Percentiles rank a stretch among this genome's conserved stretches.
Conservation (phyloP, 148 eudicot species). For the Rhododendron simsii region DNA sequence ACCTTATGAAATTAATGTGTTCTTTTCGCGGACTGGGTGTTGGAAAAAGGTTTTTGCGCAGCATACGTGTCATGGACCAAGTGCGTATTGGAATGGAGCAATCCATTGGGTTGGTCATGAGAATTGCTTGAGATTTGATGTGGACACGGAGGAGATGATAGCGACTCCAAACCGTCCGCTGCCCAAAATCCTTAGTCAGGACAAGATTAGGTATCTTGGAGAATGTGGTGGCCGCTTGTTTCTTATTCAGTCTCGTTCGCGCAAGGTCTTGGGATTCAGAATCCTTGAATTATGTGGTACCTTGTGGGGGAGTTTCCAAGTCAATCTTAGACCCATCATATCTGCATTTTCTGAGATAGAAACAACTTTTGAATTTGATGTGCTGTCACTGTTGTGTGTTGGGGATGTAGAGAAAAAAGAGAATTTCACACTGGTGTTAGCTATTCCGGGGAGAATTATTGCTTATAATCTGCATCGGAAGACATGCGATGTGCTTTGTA, state of each 20-base stretch:
- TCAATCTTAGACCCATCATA: not conserved
- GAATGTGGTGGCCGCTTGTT: not conserved
- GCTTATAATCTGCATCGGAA: not conserved
- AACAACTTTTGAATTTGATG: not conserved
- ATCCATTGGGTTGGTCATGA: not conserved
- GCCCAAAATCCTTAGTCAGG: not conserved
- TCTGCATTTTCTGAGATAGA: not conserved
- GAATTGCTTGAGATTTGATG: not conserved
- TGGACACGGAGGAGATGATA: not conserved
- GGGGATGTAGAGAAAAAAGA: not conserved
- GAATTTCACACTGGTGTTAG: not conserved
- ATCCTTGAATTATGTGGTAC: not conserved
- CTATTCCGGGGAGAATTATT: not conserved
- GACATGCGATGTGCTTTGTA: not conserved
- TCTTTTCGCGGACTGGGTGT: not conserved
- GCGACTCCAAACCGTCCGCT: not conserved
- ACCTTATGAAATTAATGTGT: not conserved
- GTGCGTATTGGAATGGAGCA: not conserved
- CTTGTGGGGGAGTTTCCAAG: not conserved
- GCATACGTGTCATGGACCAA: not conserved
- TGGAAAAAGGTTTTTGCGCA: not conserved
- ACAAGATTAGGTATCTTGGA: slow-evolving; percentile 4
- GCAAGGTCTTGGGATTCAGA: not conserved
- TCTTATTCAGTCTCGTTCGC: not conserved
- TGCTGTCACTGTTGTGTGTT: not conserved